Evolutionary conservation across 352 stramenopile species (phyloP).

Genomic region (Phytopythium boreale): DNA sequence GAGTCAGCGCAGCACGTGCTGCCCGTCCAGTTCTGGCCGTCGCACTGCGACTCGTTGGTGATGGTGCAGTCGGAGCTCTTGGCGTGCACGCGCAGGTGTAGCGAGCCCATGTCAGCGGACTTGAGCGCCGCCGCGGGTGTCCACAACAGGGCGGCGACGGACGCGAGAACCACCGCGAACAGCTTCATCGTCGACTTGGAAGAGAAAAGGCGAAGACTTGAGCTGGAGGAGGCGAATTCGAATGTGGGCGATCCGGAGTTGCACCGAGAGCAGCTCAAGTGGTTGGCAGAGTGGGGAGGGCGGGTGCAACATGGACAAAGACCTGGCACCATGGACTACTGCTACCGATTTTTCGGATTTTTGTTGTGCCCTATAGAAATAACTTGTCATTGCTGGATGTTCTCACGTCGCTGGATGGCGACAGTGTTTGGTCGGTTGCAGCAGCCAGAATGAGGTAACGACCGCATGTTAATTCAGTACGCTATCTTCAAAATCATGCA

Average conservation of each 20-base stretch:
- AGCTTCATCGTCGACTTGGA: background rate
- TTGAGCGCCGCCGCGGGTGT: background rate
- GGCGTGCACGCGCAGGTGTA: background rate
- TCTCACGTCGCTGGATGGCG: background rate
- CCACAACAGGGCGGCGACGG: background rate
- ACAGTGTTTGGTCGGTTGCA: background rate
- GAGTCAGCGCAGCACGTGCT: constrained; percentile 32
- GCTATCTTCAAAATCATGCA: background rate
- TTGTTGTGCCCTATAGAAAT: too few species aligned
- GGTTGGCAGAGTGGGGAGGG: background rate
- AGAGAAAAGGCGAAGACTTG: background rate
- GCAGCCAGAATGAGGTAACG: background rate
- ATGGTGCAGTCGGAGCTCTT: constrained; percentile 22
- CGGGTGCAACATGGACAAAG: background rate
- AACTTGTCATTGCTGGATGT: background rate
- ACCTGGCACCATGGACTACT: background rate
- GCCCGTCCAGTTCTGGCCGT: constrained; percentile 32
- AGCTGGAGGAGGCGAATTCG: background rate
- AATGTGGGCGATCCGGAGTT: background rate
- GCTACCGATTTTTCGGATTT: background rate
- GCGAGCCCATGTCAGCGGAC: background rate
- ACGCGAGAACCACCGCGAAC: background rate
- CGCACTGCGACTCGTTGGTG: constrained; percentile 28
- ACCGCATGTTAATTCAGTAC: background rate
- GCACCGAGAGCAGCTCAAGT: background rate